Base-by-base conservation (phyloP, 805 yeast species). In the Wickerhamomyces bisporus region DNA sequence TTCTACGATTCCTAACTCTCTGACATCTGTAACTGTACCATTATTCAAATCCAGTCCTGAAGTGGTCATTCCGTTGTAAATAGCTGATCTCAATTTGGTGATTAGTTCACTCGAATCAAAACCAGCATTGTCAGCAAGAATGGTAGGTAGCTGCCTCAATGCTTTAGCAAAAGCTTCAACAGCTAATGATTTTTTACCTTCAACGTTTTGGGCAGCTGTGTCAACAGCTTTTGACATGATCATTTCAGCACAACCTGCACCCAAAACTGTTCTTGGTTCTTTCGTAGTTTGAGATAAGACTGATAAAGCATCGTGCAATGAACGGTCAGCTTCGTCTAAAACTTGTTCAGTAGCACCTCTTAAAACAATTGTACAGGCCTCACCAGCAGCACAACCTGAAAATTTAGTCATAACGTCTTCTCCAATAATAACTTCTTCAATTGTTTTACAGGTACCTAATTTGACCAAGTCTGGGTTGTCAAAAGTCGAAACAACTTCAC, bases 331-430 rank as follows among this genome's bases (percentile, higher is more conserved):
- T 68, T 93, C 98, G 48, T 89, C 98, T 44, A 94, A 71, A 3
- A 91, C 86, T 63, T 89, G 96, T 47, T 91, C 95, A 15, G 98
- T 95, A 29, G 98, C 97, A 50, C 98, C 98, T 61, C 99, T 77
- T 49, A 93, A 68, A 19, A 93, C 95, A 53, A 93, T 79, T 3
- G 97, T 88, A 70, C 98, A 93, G 5, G 98, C 98, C 63, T 86
- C 86, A 43, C 96, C 95, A 13, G 89, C 89, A 37, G 86, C 82
- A 45, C 91, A 95, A 23, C 98, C 99, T n/a, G 93, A 79, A 56
- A 93, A 93, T 62, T 84, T 86, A 44, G 89, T 77, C 77, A 87
- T 84, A 6, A 81, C 68, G 53, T 87, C 94, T 57, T 93, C 98
- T 43, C 98, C 98, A 58, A 93, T 85, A 47, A 88, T 77, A 28